These are phyloP conservation scores for Vaccinium vitisidaea DNA, from an alignment of 148 eudicot species.

Conservation along the genomic window DNA sequence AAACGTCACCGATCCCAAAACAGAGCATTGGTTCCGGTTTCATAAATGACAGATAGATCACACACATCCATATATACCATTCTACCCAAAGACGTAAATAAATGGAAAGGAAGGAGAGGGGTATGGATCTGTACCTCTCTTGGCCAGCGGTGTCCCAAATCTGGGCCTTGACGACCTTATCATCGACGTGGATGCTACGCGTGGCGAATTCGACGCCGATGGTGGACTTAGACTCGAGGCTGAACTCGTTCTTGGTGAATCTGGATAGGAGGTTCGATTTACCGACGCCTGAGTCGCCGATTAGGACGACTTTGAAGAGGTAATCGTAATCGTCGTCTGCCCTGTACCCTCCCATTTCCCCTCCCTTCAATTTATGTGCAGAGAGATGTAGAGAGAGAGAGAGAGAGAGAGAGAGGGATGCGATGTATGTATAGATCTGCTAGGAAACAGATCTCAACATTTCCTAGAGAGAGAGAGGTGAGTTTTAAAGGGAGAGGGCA, in stretches of 20 bases:
- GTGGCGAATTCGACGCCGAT: constrained; percentile 76
- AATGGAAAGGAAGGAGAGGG: background rate
- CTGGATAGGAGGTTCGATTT: constrained; percentile 56
- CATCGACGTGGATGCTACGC: constrained; percentile 56
- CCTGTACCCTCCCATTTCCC: constrained; percentile 45
- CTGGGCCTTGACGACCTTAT: constrained; percentile 69
- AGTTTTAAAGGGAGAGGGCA: background rate
- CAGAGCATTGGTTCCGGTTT: background rate
- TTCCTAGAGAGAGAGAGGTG: background rate
- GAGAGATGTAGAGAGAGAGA: background rate
- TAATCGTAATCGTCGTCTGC: constrained; percentile 67
- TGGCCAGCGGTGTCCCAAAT: constrained; percentile 81
- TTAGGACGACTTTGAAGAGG: constrained; percentile 56
- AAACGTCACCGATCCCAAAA: background rate
- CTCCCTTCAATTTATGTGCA: background rate
- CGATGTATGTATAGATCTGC: background rate
- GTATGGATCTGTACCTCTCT: constrained; percentile 37
- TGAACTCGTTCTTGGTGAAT: constrained; percentile 64
- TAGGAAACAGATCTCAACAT: background rate
- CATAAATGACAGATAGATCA: background rate
- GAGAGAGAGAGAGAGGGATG: background rate
- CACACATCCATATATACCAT: background rate
- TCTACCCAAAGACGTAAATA: background rate
- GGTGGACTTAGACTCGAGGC: constrained; percentile 65
- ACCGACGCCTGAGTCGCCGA: constrained; percentile 67